Percentiles rank a stretch among this genome's conserved stretches.
phyloP scores from a whole-genome alignment of 2,329 filamentous ascomycete species.

The Madurella fahalii region DNA sequence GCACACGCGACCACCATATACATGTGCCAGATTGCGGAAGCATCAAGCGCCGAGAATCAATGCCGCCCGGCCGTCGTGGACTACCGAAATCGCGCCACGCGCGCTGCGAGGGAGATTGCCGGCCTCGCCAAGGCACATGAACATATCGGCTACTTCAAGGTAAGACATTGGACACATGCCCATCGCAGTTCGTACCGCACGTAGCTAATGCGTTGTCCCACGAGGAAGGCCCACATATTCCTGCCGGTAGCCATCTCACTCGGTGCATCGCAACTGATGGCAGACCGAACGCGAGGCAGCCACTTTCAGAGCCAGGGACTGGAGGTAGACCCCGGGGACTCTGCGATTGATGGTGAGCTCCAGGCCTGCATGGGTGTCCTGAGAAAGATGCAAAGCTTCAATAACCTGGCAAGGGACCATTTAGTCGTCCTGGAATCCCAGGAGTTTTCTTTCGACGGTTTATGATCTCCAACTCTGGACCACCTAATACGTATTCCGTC shows the following conservation, averaged over 20 bases:
- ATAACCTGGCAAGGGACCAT: conserved; percentile 23
- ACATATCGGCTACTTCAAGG: conserved; percentile 27
- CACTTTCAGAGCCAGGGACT: conserved; percentile 2
- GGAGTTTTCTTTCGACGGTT: conserved; percentile 7
- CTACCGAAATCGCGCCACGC: conserved; percentile 16
- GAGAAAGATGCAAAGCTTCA: conserved; percentile 24
- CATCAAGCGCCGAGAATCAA: conserved; percentile 5
- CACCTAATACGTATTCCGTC: background rate
- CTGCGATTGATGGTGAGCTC: conserved; percentile 7
- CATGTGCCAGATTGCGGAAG: conserved; percentile 21
- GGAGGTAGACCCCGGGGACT: conserved; percentile 3
- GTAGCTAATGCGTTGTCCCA: conserved; percentile 9
- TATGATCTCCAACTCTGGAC: background rate
- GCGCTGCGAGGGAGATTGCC: conserved; percentile 24
- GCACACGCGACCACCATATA: conserved; percentile 22
- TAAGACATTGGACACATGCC: conserved; percentile 2
- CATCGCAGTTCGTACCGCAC: background rate
- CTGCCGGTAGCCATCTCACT: conserved; percentile 21
- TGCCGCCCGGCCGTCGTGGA: conserved; percentile 9
- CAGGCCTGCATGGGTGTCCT: conserved; percentile 20
- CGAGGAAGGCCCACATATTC: conserved; percentile 25
- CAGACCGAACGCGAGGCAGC: conserved; percentile 1
- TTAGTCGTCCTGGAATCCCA: conserved; percentile 18
- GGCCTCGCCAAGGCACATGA: conserved; percentile 21
- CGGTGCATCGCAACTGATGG: conserved; percentile 16